These are phyloP conservation scores for Starmerella bombicola DNA, from an alignment of 805 yeast species.

Conservation along the genomic window DNA sequence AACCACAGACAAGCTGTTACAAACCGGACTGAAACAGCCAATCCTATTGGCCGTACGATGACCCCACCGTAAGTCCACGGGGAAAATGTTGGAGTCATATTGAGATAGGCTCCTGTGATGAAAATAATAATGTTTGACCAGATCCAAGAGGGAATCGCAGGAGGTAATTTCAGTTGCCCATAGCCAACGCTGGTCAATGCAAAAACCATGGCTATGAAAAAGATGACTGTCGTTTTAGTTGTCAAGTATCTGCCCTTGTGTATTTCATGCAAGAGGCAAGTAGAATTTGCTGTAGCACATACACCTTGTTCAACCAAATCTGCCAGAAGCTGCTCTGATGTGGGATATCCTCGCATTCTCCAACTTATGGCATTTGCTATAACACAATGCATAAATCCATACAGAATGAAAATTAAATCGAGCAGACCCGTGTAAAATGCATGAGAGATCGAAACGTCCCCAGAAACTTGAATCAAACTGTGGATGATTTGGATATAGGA, in stretches of 20 bases:
- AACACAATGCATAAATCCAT: slow-evolving; percentile 11
- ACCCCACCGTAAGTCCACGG: slow-evolving; percentile 11
- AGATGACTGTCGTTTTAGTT: slow-evolving; percentile 17
- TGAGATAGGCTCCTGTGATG: slow-evolving; percentile 5
- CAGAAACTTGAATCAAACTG: slow-evolving; percentile 18
- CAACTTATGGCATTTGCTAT: slow-evolving; percentile 20
- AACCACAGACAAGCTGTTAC: slow-evolving; percentile 18
- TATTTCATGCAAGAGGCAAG: slow-evolving; percentile 15
- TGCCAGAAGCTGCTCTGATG: slow-evolving; percentile 5
- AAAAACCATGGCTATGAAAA: slow-evolving; percentile 17
- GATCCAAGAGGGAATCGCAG: slow-evolving; percentile 17
- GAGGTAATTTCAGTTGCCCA: slow-evolving; percentile 5
- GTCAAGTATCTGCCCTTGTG: slow-evolving; percentile 17
- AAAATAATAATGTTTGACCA: slow-evolving; percentile 18
- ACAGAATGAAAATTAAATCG: slow-evolving; percentile 7
- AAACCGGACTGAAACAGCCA: slow-evolving; percentile 18
- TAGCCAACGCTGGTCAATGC: slow-evolving; percentile 11
- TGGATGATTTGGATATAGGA: slow-evolving; percentile 19
- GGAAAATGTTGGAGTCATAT: slow-evolving; percentile 11
- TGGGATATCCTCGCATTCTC: slow-evolving; percentile 20
- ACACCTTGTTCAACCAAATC: slow-evolving; percentile 17
- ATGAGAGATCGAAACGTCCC: slow-evolving; percentile 19
- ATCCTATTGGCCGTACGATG: slow-evolving; percentile 22
- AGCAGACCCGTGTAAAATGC: slow-evolving; percentile 10
- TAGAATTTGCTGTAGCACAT: slow-evolving; percentile 15